Evolutionary conservation across 805 yeast species (phyloP).

Genomic region (Tetrapisispora namnaoensis): DNA sequence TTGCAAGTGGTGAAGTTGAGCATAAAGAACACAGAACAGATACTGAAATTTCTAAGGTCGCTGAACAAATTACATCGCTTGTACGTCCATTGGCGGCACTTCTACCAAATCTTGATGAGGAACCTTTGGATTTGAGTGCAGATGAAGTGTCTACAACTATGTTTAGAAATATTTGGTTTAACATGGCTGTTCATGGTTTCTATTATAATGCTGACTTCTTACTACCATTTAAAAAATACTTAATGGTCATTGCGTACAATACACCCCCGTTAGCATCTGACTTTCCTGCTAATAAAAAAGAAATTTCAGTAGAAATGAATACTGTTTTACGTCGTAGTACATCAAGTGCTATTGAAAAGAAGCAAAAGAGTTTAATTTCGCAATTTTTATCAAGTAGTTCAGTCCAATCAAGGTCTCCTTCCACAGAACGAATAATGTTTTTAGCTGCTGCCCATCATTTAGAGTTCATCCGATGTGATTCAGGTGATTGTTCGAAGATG

Average conservation of each 20-base stretch:
- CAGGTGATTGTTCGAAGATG: conserved; percentile 74
- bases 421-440: conserved; percentile 78
- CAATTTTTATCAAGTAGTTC: conserved; percentile 34
- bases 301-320: conserved; percentile 85
- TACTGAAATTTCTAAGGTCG: conserved; percentile 58
- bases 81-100: conserved; percentile 68
- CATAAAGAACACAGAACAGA: conserved; percentile 70
- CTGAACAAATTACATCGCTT: conserved; percentile 51
- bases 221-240: conserved; percentile 35
- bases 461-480: conserved; percentile 66
- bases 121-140: conserved; percentile 30
- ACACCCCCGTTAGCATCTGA: conserved; percentile 86
- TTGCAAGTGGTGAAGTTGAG: conserved; percentile 72
- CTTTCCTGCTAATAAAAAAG: conserved; percentile 69
- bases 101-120: conserved; percentile 47
- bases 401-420: conserved; percentile 43
- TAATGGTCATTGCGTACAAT: conserved; percentile 68
- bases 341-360: conserved; percentile 66
- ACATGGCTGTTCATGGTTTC: conserved; percentile 85
- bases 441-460: conserved; percentile 71
- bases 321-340: conserved; percentile 85
- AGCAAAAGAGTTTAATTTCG: conserved; percentile 53
- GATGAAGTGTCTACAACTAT: conserved; percentile 44
- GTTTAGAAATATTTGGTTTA: conserved; percentile 90
- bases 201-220: conserved; percentile 49